phyloP scores from a whole-genome alignment of 495 filamentous ascomycete species.

The Annulohypoxylon bovei region DNA sequence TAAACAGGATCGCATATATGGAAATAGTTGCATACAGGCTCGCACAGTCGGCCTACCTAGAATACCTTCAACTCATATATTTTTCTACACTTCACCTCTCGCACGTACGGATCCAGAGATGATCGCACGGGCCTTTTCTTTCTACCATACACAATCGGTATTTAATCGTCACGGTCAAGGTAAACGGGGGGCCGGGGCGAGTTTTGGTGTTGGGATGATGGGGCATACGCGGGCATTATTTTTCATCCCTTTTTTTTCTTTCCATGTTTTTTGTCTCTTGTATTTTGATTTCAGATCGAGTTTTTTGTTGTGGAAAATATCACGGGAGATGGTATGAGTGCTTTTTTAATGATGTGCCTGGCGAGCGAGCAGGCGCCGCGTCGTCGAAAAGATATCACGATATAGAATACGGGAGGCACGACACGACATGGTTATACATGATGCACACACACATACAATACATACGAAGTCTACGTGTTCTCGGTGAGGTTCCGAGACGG shows the following conservation, averaged over 20 bases:
- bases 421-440: slow-evolving; percentile 14
- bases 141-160: slow-evolving; percentile 10
- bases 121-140: neutral
- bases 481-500: slow-evolving; percentile 3
- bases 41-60: slow-evolving; percentile 5
- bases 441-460: slow-evolving; percentile 13
- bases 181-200: slow-evolving; percentile 15
- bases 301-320: too few relatives aligned
- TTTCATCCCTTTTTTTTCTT: neutral
- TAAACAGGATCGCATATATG: neutral
- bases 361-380: too few relatives aligned
- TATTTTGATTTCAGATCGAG: too few relatives aligned
- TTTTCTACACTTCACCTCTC: slow-evolving; percentile 6
- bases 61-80: neutral
- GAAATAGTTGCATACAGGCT: neutral
- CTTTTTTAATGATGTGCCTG: too few relatives aligned
- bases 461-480: slow-evolving; percentile 9
- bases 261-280: neutral
- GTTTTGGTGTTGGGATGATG: slow-evolving; percentile 7
- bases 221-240: slow-evolving; percentile 26
- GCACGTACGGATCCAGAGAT: neutral
- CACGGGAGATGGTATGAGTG: too few relatives aligned
- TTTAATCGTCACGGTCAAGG: slow-evolving; percentile 13
- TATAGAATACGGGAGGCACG: neutral
- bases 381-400: too few relatives aligned